Base-by-base conservation (phyloP, 202 grass and related monocot species). In the Panicum hallii region DNA sequence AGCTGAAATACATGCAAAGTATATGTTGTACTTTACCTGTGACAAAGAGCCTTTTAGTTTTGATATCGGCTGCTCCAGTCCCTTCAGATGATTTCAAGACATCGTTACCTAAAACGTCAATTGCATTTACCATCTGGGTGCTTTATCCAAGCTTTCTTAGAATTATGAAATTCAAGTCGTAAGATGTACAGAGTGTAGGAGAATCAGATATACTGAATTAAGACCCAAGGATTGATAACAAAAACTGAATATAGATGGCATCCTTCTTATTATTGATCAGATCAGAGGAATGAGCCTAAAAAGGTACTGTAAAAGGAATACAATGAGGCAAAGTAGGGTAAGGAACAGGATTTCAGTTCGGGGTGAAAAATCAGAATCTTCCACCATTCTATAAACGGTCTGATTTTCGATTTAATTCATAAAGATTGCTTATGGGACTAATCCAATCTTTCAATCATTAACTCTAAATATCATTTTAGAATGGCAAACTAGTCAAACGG, bases 11-110 rank as follows among this genome's bases (percentile, higher is more conserved):
- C 16, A 68, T 45, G 70, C 2, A 72, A 32, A 54, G 48, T 74
- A 55, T 55, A n/a, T 7, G 32, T 56, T 56, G 32, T 74, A 49
- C 11, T 48, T 96, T 85, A 99, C 97, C 93, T 78, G 93, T 99
- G 70, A 99, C 91, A 85, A 99, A 99, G 68, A 99, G 90, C 77
- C 97, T 91, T 94, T 94, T 99, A 45, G 91, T 94, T 90, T 88
- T 99, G 22, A 97, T 78, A 75, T 88, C 74, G n/a, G 82, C 38
- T 5, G 30, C 22, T 46, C 72, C 48, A 87, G 74, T 89, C 86
- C 78, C 77, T 87, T 90, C 84, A 78, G 86, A 94, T 32, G 81
- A 91, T 72, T 84, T 88, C 63, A 62, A 52, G 50, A 19, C 79
- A 77, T 83, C 63, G 57, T 83, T 42, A 85, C 84, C 97, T 99